These are phyloP conservation scores for Teratosphaeria viscida DNA, from an alignment of 2,329 filamentous ascomycete genomes.

Conservation along the genomic window DNA sequence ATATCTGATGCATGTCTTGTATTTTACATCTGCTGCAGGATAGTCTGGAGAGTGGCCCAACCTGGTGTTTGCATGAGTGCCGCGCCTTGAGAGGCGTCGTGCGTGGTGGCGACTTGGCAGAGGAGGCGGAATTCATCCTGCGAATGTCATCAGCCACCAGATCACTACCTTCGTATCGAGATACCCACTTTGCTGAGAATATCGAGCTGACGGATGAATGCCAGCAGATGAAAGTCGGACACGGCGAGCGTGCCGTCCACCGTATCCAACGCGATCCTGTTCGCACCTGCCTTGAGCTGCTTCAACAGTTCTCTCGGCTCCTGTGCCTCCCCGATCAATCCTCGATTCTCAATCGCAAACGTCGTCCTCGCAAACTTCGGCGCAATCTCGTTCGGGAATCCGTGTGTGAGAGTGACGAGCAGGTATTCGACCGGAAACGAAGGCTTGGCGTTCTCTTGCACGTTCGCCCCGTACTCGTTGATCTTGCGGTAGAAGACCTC, in stretches of 20 bases:
- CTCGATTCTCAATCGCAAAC: constrained; percentile 88
- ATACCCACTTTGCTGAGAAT: constrained; percentile 68
- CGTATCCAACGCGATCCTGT: constrained; percentile 42
- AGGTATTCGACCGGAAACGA: constrained; percentile 95
- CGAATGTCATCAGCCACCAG: neutral
- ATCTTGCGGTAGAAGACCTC: constrained; percentile 94
- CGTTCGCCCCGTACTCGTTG: constrained; percentile 93
- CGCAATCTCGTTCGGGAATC: constrained; percentile 59
- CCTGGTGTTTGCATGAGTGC: constrained; percentile 78
- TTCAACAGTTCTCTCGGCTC: constrained; percentile 59
- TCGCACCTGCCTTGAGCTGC: constrained; percentile 53
- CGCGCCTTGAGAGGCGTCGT: constrained; percentile 70
- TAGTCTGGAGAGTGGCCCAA: constrained; percentile 90
- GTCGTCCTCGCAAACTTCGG: constrained; percentile 64
- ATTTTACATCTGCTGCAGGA: constrained; percentile 46
- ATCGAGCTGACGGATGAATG: constrained; percentile 69
- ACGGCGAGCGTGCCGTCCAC: constrained; percentile 56
- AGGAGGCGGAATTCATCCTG: constrained; percentile 85
- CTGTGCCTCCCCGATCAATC: constrained; percentile 75
- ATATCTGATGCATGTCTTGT: neutral
- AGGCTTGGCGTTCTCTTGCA: constrained; percentile 94
- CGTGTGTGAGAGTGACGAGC: constrained; percentile 89
- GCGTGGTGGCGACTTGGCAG: constrained; percentile 70
- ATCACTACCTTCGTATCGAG: neutral
- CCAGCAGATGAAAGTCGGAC: constrained; percentile 91